Conservation (phyloP, 352 stramenopile species). For the Globisporangium ultimum region DNA sequence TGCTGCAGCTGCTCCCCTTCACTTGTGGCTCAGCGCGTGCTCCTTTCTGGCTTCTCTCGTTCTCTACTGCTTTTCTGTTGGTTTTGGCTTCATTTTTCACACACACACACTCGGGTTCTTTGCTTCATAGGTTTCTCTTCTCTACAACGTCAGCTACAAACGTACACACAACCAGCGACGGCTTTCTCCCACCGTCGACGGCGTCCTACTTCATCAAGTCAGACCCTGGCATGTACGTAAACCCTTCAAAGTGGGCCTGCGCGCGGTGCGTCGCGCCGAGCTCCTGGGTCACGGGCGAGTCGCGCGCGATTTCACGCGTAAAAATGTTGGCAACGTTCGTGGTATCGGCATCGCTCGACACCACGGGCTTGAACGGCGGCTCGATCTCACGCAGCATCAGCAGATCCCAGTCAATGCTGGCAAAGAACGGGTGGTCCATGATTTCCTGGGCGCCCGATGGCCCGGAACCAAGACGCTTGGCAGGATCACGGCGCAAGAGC, state of each 20-base stretch:
- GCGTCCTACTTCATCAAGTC: conserved; percentile 34
- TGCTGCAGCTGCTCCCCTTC: too few relatives aligned
- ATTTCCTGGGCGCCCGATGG: conserved; percentile 86
- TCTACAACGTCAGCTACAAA: not conserved
- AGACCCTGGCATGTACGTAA: conserved; percentile 89
- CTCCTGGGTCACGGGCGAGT: conserved; percentile 87
- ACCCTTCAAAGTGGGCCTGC: conserved; percentile 90
- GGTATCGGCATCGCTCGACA: conserved; percentile 79
- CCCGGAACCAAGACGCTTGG: conserved; percentile 76
- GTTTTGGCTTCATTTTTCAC: too few relatives aligned
- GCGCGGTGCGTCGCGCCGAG: conserved; percentile 79
- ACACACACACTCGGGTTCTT: too few relatives aligned
- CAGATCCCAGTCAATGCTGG: conserved; percentile 82
- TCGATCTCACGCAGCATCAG: conserved; percentile 80
- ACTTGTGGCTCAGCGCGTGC: too few relatives aligned
- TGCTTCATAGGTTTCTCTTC: not conserved
- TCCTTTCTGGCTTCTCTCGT: too few relatives aligned
- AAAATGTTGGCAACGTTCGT: conserved; percentile 89
- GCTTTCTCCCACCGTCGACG: not conserved
- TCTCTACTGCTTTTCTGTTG: too few relatives aligned
- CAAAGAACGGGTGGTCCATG: conserved; percentile 89
- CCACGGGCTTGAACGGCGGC: conserved; percentile 83
- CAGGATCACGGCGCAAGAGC: conserved; percentile 80
- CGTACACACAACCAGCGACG: not conserved
- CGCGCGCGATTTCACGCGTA: conserved; percentile 76